Base-by-base conservation (phyloP, 495 filamentous ascomycete species). In the Lophiostoma macrostomum region DNA sequence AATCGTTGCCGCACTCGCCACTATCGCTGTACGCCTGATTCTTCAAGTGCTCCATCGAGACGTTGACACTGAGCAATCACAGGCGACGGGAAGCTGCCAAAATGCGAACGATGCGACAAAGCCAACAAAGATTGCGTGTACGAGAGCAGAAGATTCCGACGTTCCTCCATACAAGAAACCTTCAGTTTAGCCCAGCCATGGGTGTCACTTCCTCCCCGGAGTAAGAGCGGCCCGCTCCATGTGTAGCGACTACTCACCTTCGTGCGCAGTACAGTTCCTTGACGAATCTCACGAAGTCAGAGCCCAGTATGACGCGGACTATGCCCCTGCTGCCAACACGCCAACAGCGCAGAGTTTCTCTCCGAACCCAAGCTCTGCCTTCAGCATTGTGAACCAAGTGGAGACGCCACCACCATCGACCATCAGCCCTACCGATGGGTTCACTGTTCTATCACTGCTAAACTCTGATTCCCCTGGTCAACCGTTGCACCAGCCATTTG, bases 1-100 rank as follows among this genome's bases (percentile, higher is more conserved):
- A 60, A 49, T 37, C 56, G 56, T 12, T 60, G 56, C 19, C 56
- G 56, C 5, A 50, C 44, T 5, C 50, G 56, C 18, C 56, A 60
- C 35, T 54, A 60, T 25, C 50, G 50, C 24, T 60, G 56, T 60
- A 49, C 36, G 43, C 35, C 13, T 19, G 14, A 31, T 10, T 13
- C n/a, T n/a, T n/a, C 8, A n/a, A 20, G 12, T 8, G 8, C 24
- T 11, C 14, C 18, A 36, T 31, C 23, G 5, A 18, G 18, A 30
- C 28, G 25, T 11, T 4, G 22, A 35, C 16, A 25, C 44, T 49
- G 8, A 50, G 12, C 19, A 12, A 46, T 34, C 11, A 20, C 30
- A 60, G 56, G 56, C 35, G 45, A 60, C 46, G 50, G 56, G 4
- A 60, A 47, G 27, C 37, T 31, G 23, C 56, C 56, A 0, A 42